Evolutionary conservation across 2,329 filamentous ascomycete genomes (phyloP).

Genomic region (Calonectria leucothoes): DNA sequence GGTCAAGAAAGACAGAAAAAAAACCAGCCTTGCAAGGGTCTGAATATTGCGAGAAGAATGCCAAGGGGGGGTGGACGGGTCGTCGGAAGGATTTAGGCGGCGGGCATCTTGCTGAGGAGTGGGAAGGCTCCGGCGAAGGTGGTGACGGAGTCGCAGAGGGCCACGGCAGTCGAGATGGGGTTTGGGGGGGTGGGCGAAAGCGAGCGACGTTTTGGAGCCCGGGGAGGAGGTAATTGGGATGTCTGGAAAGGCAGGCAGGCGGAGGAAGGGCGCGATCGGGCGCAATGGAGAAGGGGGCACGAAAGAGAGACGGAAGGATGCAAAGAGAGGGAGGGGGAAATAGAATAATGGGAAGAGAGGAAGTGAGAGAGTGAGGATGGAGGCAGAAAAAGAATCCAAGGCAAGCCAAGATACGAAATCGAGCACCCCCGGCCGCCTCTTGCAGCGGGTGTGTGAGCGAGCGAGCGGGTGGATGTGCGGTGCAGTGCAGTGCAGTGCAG

Average conservation of each 20-base stretch:
- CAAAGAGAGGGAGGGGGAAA: slow-evolving; percentile 15
- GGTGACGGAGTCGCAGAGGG: neutral
- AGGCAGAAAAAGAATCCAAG: slow-evolving; percentile 10
- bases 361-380: slow-evolving; percentile 10
- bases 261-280: slow-evolving; percentile 7
- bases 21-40: slow-evolving; percentile 10
- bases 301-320: neutral
- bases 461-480: neutral
- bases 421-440: slow-evolving; percentile 16
- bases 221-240: slow-evolving; percentile 8
- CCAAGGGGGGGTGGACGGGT: slow-evolving; percentile 7
- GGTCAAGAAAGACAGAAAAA: neutral
- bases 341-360: slow-evolving; percentile 9
- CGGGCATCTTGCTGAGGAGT: slow-evolving; percentile 25
- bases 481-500: neutral
- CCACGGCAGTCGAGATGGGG: neutral
- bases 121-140: slow-evolving; percentile 21
- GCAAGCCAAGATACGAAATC: slow-evolving; percentile 24
- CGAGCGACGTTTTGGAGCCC: slow-evolving; percentile 33
- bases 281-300: slow-evolving; percentile 18
- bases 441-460: slow-evolving; percentile 15
- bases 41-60: neutral
- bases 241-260: slow-evolving; percentile 10
- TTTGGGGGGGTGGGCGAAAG: slow-evolving; percentile 20
- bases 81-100: slow-evolving; percentile 19